A percentile compares a stretch with the other conserved stretches of the same genome.
phyloP scores from a whole-genome alignment of 805 yeast genomes.

The Teunomyces atbi region DNA sequence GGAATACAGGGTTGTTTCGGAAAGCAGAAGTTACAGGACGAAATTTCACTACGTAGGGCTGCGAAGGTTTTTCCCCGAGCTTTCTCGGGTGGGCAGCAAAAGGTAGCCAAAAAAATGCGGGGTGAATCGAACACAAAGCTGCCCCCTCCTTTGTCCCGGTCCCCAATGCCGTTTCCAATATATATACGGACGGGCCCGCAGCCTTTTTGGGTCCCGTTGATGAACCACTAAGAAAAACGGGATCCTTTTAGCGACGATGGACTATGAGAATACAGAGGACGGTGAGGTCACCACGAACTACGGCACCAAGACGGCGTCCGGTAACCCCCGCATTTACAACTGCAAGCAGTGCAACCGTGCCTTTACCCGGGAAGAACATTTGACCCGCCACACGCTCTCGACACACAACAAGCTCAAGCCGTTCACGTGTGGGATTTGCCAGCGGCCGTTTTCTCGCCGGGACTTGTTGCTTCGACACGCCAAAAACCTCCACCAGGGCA shows the following conservation, averaged over 20 bases:
- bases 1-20: too few species aligned
- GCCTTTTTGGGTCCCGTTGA: neutral
- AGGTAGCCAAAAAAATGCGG: slow-evolving; percentile 7
- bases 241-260: neutral
- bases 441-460: slow-evolving; percentile 42
- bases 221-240: too few species aligned
- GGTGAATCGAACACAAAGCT: slow-evolving; percentile 11
- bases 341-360: slow-evolving; percentile 44
- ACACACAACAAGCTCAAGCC: slow-evolving; percentile 47
- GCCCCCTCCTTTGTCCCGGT: slow-evolving; percentile 9
- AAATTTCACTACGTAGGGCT: too few species aligned
- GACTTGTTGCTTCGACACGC: slow-evolving; percentile 45
- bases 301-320: slow-evolving; percentile 45
- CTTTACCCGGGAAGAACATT: slow-evolving; percentile 46
- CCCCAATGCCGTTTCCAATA: neutral
- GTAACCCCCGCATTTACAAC: slow-evolving; percentile 41
- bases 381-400: slow-evolving; percentile 40
- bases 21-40: too few species aligned
- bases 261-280: slow-evolving; percentile 1
- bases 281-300: slow-evolving; percentile 14
- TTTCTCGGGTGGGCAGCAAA: neutral
- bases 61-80: slow-evolving; percentile 1
- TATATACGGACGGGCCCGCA: slow-evolving; percentile 1
- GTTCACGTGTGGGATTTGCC: slow-evolving; percentile 43
- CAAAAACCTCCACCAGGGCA: slow-evolving; percentile 43